Evolutionary conservation across 768 basidiomycete genomes (phyloP).

Genomic region (Naganishia friedmannii): DNA sequence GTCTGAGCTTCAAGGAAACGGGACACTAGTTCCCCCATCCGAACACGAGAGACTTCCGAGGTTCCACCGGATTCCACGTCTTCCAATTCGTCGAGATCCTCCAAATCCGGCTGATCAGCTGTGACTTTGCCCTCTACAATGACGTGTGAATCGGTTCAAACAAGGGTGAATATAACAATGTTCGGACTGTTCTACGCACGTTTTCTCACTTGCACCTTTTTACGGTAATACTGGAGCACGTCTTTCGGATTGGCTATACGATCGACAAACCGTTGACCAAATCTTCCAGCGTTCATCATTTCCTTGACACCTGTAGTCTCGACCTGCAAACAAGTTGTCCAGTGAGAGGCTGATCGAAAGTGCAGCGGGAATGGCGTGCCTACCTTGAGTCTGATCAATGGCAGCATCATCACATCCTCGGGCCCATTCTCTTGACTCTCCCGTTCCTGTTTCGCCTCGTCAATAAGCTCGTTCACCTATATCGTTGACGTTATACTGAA

Average conservation of each 20-base stretch:
- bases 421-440: conserved; percentile 37
- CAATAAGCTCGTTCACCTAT: conserved; percentile 75
- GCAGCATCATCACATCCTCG: conserved; percentile 61
- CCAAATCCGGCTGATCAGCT: conserved; percentile 73
- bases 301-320: conserved; percentile 86
- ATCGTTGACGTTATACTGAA: not conserved
- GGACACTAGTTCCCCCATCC: conserved; percentile 82
- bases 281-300: conserved; percentile 92
- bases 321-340: conserved; percentile 57
- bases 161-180: not conserved
- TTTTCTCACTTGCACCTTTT: conserved; percentile 61
- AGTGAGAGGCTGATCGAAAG: not conserved
- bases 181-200: conserved; percentile 33
- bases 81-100: conserved; percentile 59
- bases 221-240: conserved; percentile 81
- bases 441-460: conserved; percentile 42
- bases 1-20: conserved; percentile 92
- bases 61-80: conserved; percentile 28
- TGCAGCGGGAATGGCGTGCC: conserved; percentile 2
- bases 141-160: not conserved
- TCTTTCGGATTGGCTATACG: conserved; percentile 91
- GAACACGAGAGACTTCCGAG: conserved; percentile 62
- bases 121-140: conserved; percentile 58
- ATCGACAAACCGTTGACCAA: conserved; percentile 91
- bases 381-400: conserved; percentile 80